Conservation (phyloP, 495 filamentous ascomycete genomes). For the Hyphodiscus hymeniophilus region DNA sequence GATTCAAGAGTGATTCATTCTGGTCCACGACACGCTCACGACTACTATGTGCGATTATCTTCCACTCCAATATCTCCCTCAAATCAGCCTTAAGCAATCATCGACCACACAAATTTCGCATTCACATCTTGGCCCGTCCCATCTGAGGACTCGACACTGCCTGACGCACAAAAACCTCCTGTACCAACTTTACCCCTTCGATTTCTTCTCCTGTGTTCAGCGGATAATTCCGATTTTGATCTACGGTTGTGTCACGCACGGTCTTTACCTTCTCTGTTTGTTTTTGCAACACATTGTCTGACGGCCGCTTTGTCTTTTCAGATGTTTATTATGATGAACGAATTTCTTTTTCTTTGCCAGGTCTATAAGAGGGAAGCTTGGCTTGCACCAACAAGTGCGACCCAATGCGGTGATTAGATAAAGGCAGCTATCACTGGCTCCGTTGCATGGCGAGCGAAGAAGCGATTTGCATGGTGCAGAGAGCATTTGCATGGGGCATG, state of each 20-base stretch:
- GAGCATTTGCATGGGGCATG: background rate
- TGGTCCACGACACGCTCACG: background rate
- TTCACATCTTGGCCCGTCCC: too few relatives aligned
- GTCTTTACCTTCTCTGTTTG: too few relatives aligned
- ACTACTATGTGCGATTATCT: background rate
- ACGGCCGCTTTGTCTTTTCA: background rate
- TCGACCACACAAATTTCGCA: too few relatives aligned
- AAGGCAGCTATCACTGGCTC: background rate
- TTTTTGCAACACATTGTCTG: background rate
- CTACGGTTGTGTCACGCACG: too few relatives aligned
- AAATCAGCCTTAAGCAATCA: background rate
- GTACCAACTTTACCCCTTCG: too few relatives aligned
- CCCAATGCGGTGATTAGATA: background rate
- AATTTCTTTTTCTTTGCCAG: background rate
- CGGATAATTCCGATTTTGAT: too few relatives aligned
- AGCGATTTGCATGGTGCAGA: background rate
- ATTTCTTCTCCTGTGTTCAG: too few relatives aligned
- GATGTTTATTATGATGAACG: background rate
- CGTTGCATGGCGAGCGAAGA: background rate
- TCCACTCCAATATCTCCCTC: too few relatives aligned
- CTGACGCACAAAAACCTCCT: too few relatives aligned
- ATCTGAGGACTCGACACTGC: too few relatives aligned
- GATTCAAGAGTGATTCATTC: conserved; percentile 19
- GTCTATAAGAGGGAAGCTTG: background rate
- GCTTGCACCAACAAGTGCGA: background rate